Conservation (phyloP, 768 basidiomycete species). For the Leccinum disarticulatum region DNA sequence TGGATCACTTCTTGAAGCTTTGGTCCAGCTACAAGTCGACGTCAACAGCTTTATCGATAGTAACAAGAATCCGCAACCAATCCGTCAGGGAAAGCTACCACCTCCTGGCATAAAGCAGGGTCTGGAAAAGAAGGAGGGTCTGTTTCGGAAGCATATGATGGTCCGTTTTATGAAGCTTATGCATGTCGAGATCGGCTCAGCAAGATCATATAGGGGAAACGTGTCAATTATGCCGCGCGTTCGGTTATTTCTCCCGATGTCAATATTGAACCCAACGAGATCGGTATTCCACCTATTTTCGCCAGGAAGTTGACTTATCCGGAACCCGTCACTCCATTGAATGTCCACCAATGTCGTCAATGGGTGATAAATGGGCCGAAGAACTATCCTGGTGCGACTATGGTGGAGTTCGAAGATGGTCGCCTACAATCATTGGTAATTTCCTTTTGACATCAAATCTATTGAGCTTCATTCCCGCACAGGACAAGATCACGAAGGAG, state of each 20-base stretch:
- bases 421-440: slow-evolving; percentile 76
- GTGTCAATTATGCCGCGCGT: slow-evolving; percentile 98
- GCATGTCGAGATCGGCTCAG: slow-evolving; percentile 1
- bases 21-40: slow-evolving; percentile 90
- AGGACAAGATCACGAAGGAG: slow-evolving; percentile 87
- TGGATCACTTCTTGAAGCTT: slow-evolving; percentile 67
- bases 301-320: slow-evolving; percentile 96
- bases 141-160: slow-evolving; percentile 99
- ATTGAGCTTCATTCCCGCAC: slow-evolving; percentile 6
- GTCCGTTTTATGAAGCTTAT: slow-evolving; percentile 41
- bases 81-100: slow-evolving; percentile 85
- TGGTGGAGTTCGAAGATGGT: slow-evolving; percentile 96
- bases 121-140: slow-evolving; percentile 97
- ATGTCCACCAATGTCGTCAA: slow-evolving; percentile 85
- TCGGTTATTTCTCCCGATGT: slow-evolving; percentile 99
- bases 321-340: slow-evolving; percentile 91
- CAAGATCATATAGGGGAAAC: slow-evolving; percentile 73
- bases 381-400: slow-evolving; percentile 87
- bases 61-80: slow-evolving; percentile 86
- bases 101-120: slow-evolving; percentile 95
- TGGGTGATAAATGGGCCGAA: slow-evolving; percentile 89
- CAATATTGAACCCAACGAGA: slow-evolving; percentile 98
- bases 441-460: not conserved
- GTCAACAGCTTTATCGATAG: slow-evolving; percentile 98
- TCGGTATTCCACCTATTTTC: slow-evolving; percentile 96